These are phyloP conservation scores for Cystobasidium ongulense DNA, from an alignment of 768 basidiomycete genomes.

Conservation along the genomic window DNA sequence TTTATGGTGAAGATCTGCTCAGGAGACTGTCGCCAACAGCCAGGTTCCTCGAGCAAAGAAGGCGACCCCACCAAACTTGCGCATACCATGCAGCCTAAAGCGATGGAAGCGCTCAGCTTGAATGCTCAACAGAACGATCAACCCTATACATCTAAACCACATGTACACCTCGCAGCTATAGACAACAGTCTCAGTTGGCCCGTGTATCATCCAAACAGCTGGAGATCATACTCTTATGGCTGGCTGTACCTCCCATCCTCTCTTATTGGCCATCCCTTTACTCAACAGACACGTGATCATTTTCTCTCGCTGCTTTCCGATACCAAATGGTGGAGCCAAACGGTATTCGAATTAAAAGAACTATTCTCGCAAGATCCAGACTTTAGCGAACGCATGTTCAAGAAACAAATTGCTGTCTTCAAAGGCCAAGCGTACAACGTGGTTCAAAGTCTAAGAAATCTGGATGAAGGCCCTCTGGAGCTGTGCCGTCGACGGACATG, in stretches of 20 bases:
- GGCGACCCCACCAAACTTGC: background rate
- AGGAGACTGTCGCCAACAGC: conserved; percentile 12
- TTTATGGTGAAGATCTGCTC: conserved; percentile 39
- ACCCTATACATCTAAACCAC: background rate
- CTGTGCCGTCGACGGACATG: conserved; percentile 72
- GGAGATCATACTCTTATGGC: conserved; percentile 46
- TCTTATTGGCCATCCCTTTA: conserved; percentile 56
- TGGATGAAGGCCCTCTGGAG: conserved; percentile 54
- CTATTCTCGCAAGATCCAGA: conserved; percentile 73
- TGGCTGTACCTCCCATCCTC: conserved; percentile 40
- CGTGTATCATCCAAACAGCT: conserved; percentile 79
- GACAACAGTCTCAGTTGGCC: conserved; percentile 89
- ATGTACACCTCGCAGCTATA: conserved; percentile 58
- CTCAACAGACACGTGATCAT: conserved; percentile 67
- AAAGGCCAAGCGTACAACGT: conserved; percentile 91
- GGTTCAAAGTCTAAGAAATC: conserved; percentile 55
- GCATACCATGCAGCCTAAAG: conserved; percentile 6
- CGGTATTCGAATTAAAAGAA: conserved; percentile 65
- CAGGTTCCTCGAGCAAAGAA: background rate
- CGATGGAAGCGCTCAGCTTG: background rate
- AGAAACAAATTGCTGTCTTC: conserved; percentile 83
- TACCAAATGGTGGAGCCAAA: conserved; percentile 83
- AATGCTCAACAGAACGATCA: background rate
- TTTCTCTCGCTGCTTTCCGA: conserved; percentile 74
- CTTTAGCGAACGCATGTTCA: conserved; percentile 37